phyloP scores from a whole-genome alignment of 2,329 filamentous ascomycete genomes.

The Thielaviopsis populi region DNA sequence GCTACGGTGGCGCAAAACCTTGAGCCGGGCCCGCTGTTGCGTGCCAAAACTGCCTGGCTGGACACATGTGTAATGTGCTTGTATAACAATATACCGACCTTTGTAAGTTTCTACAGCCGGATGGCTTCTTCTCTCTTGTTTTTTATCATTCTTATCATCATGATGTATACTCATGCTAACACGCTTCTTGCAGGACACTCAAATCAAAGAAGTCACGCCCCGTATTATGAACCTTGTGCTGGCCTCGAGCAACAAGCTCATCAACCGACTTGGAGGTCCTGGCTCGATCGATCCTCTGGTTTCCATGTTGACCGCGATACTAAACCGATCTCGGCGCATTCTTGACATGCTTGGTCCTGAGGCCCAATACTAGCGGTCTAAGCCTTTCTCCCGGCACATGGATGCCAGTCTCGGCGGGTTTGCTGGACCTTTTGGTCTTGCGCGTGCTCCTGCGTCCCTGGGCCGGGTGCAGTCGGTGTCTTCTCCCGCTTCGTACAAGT shows the following conservation, averaged over 20 bases:
- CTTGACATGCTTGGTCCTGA: constrained; percentile 19
- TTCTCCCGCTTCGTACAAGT: background rate
- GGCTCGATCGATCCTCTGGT: constrained; percentile 32
- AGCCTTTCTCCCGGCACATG: background rate
- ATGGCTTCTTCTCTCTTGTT: background rate
- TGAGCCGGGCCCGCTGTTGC: constrained; percentile 34
- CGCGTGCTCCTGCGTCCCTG: background rate
- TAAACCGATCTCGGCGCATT: constrained; percentile 24
- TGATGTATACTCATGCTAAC: constrained; percentile 20
- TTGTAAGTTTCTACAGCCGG: constrained; percentile 31
- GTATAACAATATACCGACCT: constrained; percentile 31
- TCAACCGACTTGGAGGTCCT: constrained; percentile 31
- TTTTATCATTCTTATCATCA: too few species aligned
- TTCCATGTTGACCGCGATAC: constrained; percentile 32
- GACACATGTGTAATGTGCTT: constrained; percentile 44
- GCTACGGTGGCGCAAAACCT: constrained; percentile 48
- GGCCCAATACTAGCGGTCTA: constrained; percentile 4
- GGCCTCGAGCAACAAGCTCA: constrained; percentile 37
- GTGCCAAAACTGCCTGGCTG: constrained; percentile 44
- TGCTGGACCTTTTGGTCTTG: background rate
- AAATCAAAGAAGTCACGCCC: constrained; percentile 40
- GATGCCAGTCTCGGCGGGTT: background rate
- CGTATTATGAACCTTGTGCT: constrained; percentile 42
- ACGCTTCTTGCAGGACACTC: constrained; percentile 31
- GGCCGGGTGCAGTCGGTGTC: background rate